Base-by-base conservation (phyloP, 1,284 basidiomycete species). In the Cryptococcus jaspeensis region DNA sequence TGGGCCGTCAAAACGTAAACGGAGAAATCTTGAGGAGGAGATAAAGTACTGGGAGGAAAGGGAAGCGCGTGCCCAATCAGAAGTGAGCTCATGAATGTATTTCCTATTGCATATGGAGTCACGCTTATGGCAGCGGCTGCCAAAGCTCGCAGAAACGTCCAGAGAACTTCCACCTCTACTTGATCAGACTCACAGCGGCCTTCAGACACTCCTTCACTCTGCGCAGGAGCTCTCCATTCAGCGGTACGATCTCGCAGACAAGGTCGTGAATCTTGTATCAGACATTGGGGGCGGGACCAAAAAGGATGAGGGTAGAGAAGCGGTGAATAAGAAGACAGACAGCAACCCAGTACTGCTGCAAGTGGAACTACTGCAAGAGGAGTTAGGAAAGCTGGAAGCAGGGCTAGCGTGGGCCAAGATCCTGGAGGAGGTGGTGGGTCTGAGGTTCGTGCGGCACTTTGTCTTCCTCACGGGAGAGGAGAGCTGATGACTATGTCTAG, bases 381-480 rank as follows among this genome's bases (percentile, higher is more conserved):
- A 83, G 67, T 70, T 94, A 63, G 86, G 84, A 68, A 87, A 89
- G 67, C 80, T 93, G 35, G 81, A 88, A 65, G 84, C 83, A 51
- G 85, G 91, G 9, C 85, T 85, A 65, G 81, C 83, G 22, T 95
- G 94, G 75, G 84, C 90, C 6, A 83, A 83, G 48, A 80, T 92
- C 5, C 79, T 93, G 36, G 84, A 90, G 63, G 84, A 82, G 65
- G 84, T 85, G 7, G 78, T 94, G 60, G 77, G 80, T 36, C 80
- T 90, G 45, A 89, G 90, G 92, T 92, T 60, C 59, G 82, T 67
- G 18, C 7, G n/a, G n/a, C n/a, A 16, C 32, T 40, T 37, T 20
- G n/a, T 20, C 23, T 15, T 36, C 46, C 7, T n/a, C 28, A n/a
- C n/a, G n/a, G n/a, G 16, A 16, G 38, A 18, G 20, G 20, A 37